Evolutionary conservation across 75 land plant genomes (phyloP), one percentile per base, ranked within the genome.

Genomic region (Pinus taeda): DNA sequence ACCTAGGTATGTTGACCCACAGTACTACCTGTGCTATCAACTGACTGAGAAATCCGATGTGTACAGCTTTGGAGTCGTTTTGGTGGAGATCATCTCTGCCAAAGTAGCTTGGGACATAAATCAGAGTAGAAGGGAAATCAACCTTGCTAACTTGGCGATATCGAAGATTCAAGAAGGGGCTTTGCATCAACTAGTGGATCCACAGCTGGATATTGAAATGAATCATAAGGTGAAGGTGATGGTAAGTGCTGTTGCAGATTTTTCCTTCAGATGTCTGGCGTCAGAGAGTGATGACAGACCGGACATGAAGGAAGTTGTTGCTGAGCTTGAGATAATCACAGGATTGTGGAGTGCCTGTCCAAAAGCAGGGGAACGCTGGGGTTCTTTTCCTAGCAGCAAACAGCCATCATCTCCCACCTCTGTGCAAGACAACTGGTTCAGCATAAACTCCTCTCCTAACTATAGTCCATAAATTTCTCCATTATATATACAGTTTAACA

Each of bases 1-100:
- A 8, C 85, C 85, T 0, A 85, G 87, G 14, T 85, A 85, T 69
- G 66, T 85, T 8, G 88, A 86, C 24, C 88, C 88, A 12, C 79
- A 83, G 26, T 86, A 86, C 55, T 79, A 83, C 57, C 86, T 77
- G 29, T 62, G 82, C 59, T 86, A 72, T n/a, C 82, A 83, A 29
- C 69, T 86, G 3, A 75, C 88, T 20, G 85, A 79, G 8, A 86
- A 83, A 77, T 79, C 82, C 26, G 88, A 86, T 74, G 88, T 86
- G 6, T 86, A 86, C 76, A 83, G 86, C 57, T 86, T 86, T 60
- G 88, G 85, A 26, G 88, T 86, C 17, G 82, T 86, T 37, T 64
- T 86, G 60, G 55, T 86, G 74, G 88, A 86, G 79, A 76, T 85
- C 33, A 76, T 85, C 78, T 83, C 87, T 22, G 81, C 85, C 14